Percentiles rank a stretch among this genome's conserved stretches.
Conservation (phyloP, 2,329 filamentous ascomycete genomes). For the Phialophora expanda region DNA sequence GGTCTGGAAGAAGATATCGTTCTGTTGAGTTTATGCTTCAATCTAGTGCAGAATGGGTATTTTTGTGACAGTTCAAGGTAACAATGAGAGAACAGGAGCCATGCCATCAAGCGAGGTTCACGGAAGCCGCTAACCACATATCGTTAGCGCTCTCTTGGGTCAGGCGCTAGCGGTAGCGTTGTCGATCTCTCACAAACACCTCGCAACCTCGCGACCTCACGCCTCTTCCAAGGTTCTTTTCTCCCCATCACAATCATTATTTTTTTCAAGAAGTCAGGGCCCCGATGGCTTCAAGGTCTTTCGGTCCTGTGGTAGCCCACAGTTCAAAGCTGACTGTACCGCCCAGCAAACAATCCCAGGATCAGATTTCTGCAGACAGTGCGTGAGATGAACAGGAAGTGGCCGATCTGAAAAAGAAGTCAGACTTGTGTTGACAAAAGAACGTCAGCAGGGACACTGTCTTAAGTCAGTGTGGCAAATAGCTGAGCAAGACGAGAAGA, state of each 20-base stretch:
- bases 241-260: constrained; percentile 1
- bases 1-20: background rate
- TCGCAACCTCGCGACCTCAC: constrained; percentile 9
- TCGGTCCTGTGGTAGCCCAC: background rate
- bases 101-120: background rate
- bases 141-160: constrained; percentile 14
- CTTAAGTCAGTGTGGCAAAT: background rate
- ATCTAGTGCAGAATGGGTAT: background rate
- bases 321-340: background rate
- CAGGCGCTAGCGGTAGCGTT: background rate
- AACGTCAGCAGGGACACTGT: constrained; percentile 11
- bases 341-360: background rate
- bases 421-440: background rate
- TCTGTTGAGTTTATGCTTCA: background rate
- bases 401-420: background rate
- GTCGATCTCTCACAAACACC: background rate
- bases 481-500: constrained; percentile 10
- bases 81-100: background rate
- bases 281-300: background rate
- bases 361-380: constrained; percentile 5
- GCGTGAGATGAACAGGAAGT: background rate
- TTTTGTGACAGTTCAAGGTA: background rate
- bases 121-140: constrained; percentile 17
- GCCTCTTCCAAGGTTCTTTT: constrained; percentile 4
- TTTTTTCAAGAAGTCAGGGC: background rate